Evolutionary conservation across 306 rosid species (phyloP), one percentile per base, ranked within the genome.

Genomic region (Trifolium subterraneum): DNA sequence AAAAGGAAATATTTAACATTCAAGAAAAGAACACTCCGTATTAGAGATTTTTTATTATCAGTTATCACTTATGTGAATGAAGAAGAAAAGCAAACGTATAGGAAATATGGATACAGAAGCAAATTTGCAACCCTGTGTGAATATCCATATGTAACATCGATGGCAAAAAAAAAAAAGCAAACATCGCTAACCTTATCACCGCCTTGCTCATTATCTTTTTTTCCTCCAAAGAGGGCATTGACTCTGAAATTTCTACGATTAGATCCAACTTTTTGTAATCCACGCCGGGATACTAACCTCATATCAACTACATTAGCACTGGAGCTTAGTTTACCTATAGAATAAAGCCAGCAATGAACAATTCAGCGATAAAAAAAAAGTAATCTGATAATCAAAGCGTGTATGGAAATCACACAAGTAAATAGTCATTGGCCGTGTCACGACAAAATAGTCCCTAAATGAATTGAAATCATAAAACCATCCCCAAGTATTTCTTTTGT

Each of bases 141-240:
- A 20, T 36, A 10, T 41, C 72, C 71, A 73, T 31, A 27, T 13
- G n/a, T 64, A 69, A 36, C 11, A 64, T 10, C 12, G 60, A 45
- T 7, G 12, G 20, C 9, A 77, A 47, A 33, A 77, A 77, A 47
- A 33, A 77, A 59, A 77, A 73, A 70, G 52, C 60, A 7, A 60
- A 61, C 10, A 33, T 7, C 47, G 41, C 82, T 71, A 74, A 89
- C 97, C 97, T 85, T 91, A 68, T 87, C 93, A 15, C 85, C 90
- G 56, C 78, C 23, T 81, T 85, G 86, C 15, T 75, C 95, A 66
- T 81, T 82, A 22, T 87, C 96, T 78, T 87, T 89, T 80, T 89
- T 89, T 11, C 93, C 95, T 80, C 96, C 98, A 72, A 87, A 87
- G 68, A 87, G 85, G 54, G 87, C 87, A 72, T 72, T 44, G 15